Conservation (phyloP, 2,329 filamentous ascomycete species). For the Ceratocystiopsis brevicomis region DNA sequence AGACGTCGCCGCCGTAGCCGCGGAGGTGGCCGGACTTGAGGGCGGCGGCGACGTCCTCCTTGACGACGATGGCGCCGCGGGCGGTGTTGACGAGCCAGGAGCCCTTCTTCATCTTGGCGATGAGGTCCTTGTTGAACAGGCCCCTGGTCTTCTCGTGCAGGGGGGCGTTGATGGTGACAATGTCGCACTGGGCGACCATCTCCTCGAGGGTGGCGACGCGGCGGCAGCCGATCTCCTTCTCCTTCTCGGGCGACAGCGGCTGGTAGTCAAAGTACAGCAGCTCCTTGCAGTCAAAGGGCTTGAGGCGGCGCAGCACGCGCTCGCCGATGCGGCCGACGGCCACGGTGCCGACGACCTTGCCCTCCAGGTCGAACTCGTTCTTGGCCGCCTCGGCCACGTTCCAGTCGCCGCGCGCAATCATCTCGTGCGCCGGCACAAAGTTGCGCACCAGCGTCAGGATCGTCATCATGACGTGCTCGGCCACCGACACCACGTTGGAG, state of each 20-base stretch:
- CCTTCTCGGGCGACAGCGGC: slow-evolving; percentile 64
- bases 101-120: slow-evolving; percentile 97
- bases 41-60: slow-evolving; percentile 92
- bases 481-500: slow-evolving; percentile 95
- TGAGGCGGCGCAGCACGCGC: slow-evolving; percentile 87
- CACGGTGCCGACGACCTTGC: slow-evolving; percentile 94
- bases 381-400: slow-evolving; percentile 90
- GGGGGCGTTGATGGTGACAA: slow-evolving; percentile 99
- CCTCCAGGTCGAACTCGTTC: slow-evolving; percentile 95
- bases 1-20: slow-evolving; percentile 77
- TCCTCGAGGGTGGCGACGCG: slow-evolving; percentile 82
- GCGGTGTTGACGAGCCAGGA: slow-evolving; percentile 98
- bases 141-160: slow-evolving; percentile 95
- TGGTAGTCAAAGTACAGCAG: slow-evolving; percentile 99
- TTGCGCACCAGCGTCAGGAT: slow-evolving; percentile 92
- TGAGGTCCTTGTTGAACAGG: slow-evolving; percentile 92
- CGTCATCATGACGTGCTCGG: slow-evolving; percentile 98
- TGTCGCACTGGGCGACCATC: slow-evolving; percentile 81
- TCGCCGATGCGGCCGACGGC: slow-evolving; percentile 95
- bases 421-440: slow-evolving; percentile 94
- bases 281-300: slow-evolving; percentile 99
- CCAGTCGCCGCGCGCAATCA: slow-evolving; percentile 79
- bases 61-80: slow-evolving; percentile 95
- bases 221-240: slow-evolving; percentile 90
- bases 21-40: slow-evolving; percentile 81